Conservation (phyloP, 768 basidiomycete species). For the Termitomyces sp. region DNA sequence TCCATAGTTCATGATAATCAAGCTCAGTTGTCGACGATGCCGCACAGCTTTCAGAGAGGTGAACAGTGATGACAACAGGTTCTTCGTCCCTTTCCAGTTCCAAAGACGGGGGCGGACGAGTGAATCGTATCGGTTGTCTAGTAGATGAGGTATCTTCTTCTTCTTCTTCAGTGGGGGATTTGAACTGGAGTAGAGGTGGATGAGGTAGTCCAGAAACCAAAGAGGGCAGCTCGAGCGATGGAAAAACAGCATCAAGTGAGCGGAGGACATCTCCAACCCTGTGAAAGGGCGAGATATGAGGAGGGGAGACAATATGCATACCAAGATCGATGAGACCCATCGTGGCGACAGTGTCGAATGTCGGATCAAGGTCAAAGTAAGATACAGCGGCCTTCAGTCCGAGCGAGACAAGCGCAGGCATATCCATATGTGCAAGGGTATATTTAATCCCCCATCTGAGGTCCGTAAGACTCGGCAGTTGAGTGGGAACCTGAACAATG, state of each 20-base stretch:
- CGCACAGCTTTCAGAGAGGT: neutral
- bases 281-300: slow-evolving; percentile 1
- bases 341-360: neutral
- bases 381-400: neutral
- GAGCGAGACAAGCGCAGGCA: slow-evolving; percentile 4
- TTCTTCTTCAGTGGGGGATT: too few relatives aligned
- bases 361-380: neutral
- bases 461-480: neutral
- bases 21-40: neutral
- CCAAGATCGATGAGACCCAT: neutral
- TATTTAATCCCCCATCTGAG: slow-evolving; percentile 1
- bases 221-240: slow-evolving; percentile 1
- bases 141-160: neutral
- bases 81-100: neutral
- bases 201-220: neutral
- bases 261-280: slow-evolving; percentile 3
- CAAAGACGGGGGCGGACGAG: neutral
- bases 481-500: neutral
- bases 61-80: neutral
- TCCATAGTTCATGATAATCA: neutral
- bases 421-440: neutral
- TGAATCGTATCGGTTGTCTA: neutral
- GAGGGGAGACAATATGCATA: neutral
- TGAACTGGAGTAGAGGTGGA: neutral
- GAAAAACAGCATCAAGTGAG: slow-evolving; percentile 3